Evolutionary conservation across 768 basidiomycete species (phyloP).

Genomic region (Suillus occidentalis): DNA sequence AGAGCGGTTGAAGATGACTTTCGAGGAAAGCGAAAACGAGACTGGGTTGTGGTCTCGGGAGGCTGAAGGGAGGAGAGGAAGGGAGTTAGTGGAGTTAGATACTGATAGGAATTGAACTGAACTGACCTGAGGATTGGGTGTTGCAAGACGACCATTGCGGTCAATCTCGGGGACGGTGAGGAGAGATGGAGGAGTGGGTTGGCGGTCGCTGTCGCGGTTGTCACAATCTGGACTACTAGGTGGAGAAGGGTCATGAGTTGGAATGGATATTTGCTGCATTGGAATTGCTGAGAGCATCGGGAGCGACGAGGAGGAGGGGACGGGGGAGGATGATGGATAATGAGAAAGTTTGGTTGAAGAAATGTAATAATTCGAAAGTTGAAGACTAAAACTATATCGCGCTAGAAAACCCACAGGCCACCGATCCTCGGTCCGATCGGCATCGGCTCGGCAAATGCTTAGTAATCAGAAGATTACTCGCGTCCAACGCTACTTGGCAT

Average conservation of each 20-base stretch:
- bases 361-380: neutral
- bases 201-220: neutral
- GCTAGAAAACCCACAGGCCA: neutral
- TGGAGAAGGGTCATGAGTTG: neutral
- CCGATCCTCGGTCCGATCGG: slow-evolving; percentile 12
- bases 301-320: neutral
- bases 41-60: slow-evolving; percentile 13
- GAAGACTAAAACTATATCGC: slow-evolving; percentile 6
- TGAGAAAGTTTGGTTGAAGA: neutral
- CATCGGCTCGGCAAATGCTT: slow-evolving; percentile 1
- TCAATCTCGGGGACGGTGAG: slow-evolving; percentile 7
- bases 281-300: slow-evolving; percentile 40
- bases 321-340: slow-evolving; percentile 4
- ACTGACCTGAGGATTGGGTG: neutral
- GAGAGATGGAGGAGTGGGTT: neutral
- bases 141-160: slow-evolving; percentile 13
- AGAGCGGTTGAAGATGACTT: slow-evolving; percentile 25
- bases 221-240: neutral
- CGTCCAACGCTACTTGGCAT: too few relatives aligned
- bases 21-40: slow-evolving; percentile 30
- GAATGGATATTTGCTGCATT: slow-evolving; percentile 32
- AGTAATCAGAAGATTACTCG: neutral
- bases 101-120: neutral
- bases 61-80: neutral
- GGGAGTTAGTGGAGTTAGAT: slow-evolving; percentile 13